Percentiles rank a stretch among this genome's conserved stretches.
Conservation (phyloP, 148 eudicot genomes). For the Euryodendron excelsum region DNA sequence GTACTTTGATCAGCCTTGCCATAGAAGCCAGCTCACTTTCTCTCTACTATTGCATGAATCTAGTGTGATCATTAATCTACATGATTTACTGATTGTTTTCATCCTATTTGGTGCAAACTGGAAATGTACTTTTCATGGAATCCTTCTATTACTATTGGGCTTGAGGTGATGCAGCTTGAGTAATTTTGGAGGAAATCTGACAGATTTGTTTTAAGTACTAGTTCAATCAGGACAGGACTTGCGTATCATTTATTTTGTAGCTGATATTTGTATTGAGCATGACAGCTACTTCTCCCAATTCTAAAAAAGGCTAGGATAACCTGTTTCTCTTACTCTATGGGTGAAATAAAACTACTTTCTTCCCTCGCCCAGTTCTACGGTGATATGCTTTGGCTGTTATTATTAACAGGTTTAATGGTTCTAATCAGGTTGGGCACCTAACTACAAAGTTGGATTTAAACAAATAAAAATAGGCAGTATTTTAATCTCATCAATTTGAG, state of each 20-base stretch:
- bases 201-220: conserved; percentile 4
- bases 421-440: background rate
- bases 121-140: too few relatives aligned
- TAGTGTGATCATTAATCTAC: background rate
- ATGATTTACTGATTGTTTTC: background rate
- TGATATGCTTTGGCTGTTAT: background rate
- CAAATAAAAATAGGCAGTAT: background rate
- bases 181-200: background rate
- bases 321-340: background rate
- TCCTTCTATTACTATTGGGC: background rate
- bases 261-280: background rate
- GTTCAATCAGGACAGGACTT: background rate
- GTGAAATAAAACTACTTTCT: background rate
- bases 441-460: background rate
- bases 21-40: background rate
- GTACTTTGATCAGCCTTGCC: background rate
- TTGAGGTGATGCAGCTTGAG: background rate
- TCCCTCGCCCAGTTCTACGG: background rate
- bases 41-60: background rate
- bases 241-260: background rate
- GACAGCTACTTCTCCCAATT: background rate
- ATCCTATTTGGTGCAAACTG: too few relatives aligned
- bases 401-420: background rate
- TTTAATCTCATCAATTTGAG: background rate
- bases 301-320: background rate